Evolutionary conservation across 106 monocot genomes (phyloP).

Genomic region (Iris macrosiphon): DNA sequence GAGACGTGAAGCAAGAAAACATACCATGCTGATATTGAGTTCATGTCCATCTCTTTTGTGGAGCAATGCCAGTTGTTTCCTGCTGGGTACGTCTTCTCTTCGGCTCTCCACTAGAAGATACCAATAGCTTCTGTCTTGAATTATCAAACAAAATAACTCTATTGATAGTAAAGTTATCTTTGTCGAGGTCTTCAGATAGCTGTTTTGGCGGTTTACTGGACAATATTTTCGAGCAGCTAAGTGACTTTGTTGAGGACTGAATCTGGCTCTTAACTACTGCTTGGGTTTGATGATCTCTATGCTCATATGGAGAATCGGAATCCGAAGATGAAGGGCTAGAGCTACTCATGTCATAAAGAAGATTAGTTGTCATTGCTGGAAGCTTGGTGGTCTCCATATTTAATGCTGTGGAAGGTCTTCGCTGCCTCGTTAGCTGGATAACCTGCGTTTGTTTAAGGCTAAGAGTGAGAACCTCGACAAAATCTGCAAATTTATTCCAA

Average conservation of each 20-base stretch:
- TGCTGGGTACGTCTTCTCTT: conserved; percentile 30
- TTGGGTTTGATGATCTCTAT: background rate
- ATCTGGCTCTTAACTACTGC: background rate
- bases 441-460: conserved; percentile 25
- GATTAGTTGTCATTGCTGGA: conserved; percentile 41
- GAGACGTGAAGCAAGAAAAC: no score
- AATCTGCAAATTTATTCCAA: background rate
- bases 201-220: background rate
- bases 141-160: conserved; percentile 6
- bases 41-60: conserved; percentile 39
- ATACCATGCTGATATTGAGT: conserved; percentile 7
- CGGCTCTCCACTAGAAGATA: conserved; percentile 14
- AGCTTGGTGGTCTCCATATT: background rate
- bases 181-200: conserved; percentile 14
- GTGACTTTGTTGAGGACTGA: background rate
- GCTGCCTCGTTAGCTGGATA: conserved; percentile 38
- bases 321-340: conserved; percentile 37
- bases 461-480: background rate
- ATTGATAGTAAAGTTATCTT: conserved; percentile 9
- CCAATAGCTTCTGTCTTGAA: conserved; percentile 11
- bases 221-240: background rate
- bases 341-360: conserved; percentile 60
- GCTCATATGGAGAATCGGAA: conserved; percentile 25
- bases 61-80: background rate
- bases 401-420: conserved; percentile 22